phyloP scores from a whole-genome alignment of 2,329 filamentous ascomycete species.

The Ophiostoma populinum region DNA sequence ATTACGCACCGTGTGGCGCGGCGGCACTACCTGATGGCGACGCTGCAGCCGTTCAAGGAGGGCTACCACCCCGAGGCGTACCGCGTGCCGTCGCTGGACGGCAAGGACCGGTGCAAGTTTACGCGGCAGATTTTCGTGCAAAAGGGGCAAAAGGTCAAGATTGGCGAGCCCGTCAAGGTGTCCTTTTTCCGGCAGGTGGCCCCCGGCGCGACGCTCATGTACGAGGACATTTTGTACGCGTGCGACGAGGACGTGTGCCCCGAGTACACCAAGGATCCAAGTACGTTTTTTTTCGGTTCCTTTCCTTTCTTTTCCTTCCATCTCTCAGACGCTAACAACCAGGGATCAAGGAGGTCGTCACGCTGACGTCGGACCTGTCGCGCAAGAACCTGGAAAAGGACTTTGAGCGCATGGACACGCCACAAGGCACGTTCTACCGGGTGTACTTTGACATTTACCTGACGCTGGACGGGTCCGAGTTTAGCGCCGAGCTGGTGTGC shows the following conservation, averaged over 20 bases:
- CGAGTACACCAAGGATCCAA: conserved; percentile 97
- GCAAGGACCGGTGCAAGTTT: conserved; percentile 97
- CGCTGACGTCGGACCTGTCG: conserved; percentile 87
- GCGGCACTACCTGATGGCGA: conserved; percentile 98
- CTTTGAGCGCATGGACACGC: conserved; percentile 98
- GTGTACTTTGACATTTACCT: conserved; percentile 70
- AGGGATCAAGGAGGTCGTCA: conserved; percentile 99
- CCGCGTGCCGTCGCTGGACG: conserved; percentile 87
- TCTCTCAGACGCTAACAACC: background rate
- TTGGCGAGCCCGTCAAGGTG: conserved; percentile 96
- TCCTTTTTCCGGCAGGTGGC: conserved; percentile 97
- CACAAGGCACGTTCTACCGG: conserved; percentile 89
- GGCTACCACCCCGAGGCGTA: conserved; percentile 97
- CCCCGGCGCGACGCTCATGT: conserved; percentile 94
- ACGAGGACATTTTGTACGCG: conserved; percentile 93
- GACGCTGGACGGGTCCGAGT: conserved; percentile 91
- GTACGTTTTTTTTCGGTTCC: conserved; percentile 41
- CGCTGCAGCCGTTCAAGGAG: conserved; percentile 95
- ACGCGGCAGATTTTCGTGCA: conserved; percentile 97
- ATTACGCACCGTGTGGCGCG: conserved; percentile 93
- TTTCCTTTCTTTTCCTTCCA: background rate
- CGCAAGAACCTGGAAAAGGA: conserved; percentile 98
- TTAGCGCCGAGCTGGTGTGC: conserved; percentile 96
- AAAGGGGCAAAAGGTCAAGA: conserved; percentile 97
- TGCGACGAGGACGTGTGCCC: conserved; percentile 97